Base-by-base conservation (phyloP, 495 filamentous ascomycete species). In the Penicillium silybi region DNA sequence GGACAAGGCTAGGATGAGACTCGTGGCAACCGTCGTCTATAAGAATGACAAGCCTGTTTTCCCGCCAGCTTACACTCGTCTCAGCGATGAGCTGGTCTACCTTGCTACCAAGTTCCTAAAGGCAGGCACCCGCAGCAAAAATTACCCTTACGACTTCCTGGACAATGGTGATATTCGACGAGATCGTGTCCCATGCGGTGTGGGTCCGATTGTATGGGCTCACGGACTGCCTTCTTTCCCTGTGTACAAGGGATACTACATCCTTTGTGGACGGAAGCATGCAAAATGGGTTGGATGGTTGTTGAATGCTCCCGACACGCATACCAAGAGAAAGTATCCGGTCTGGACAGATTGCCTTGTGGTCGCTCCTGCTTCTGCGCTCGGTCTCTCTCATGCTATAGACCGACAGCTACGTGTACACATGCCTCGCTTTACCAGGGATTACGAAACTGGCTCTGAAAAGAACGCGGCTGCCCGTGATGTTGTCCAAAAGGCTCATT, bases 171-270 rank as follows among this genome's bases (percentile, higher is more conserved):
- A 61, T 25, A 61, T 63, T 23, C 17, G 50, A 22, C 45, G 48
- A 8, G 7, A 48, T 1, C 60, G 60, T 2, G 53, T 63, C 17
- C 48, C 60, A 0, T 54, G 53, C 1, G 60, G 57, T 4, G 17
- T 48, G 0, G 29, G 48, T 2, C 57, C 57, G 0, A 52, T 61
- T 2, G 20, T 50, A 37, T 63, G 57, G 57, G 60, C 60, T n/a
- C 57, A 63, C 19, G 60, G 60, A 0, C 18, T 63, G n/a, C 60
- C 60, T 0, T 57, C 55, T 37, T 57, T 63, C 48, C 60, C 60
- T 5, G 44, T 63, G 0, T 63, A 46, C 45, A 54, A 55, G 17
- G 60, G 57, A 0, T 63, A 63, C 17, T 63, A 63, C 38, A 52
- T 63, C 16, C 61, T 63, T 25, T 54, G 47, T 22, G 61, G 61